These are phyloP conservation scores for Apiospora aurea DNA, from an alignment of 2,329 filamentous ascomycete genomes.

Conservation along the genomic window DNA sequence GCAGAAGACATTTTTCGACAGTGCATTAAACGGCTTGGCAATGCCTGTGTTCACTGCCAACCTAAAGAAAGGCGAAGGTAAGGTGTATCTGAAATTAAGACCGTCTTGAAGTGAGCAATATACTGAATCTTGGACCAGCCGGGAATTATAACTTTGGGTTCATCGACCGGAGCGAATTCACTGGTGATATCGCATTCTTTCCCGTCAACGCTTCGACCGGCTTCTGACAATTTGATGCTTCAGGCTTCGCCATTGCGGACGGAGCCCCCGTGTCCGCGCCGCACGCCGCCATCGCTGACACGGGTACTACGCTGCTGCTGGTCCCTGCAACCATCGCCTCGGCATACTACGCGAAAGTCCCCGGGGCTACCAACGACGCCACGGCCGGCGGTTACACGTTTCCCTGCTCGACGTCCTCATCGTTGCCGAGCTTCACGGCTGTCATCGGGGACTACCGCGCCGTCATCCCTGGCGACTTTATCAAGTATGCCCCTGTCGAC, in stretches of 20 bases:
- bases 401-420: conserved; percentile 58
- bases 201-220: conserved; percentile 68
- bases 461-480: conserved; percentile 67
- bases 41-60: conserved; percentile 49
- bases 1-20: conserved; percentile 70
- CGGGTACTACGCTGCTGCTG: conserved; percentile 72
- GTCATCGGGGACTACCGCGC: conserved; percentile 68
- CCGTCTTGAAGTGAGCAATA: conserved; percentile 71
- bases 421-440: conserved; percentile 66
- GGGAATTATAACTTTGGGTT: conserved; percentile 73
- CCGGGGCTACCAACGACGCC: conserved; percentile 63
- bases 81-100: conserved; percentile 41
- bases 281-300: conserved; percentile 75
- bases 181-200: conserved; percentile 63
- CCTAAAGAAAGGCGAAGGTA: conserved; percentile 32
- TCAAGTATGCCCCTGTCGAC: conserved; percentile 63
- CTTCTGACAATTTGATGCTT: conserved; percentile 72
- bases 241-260: conserved; percentile 64
- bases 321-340: conserved; percentile 67
- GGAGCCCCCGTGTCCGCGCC: conserved; percentile 54
- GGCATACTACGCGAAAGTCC: conserved; percentile 69
- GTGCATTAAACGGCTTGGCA: conserved; percentile 63
- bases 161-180: conserved; percentile 68
- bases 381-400: conserved; percentile 69
- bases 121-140: conserved; percentile 60